Base-by-base conservation (phyloP, 306 rosid species). In the Vigna mungo region DNA sequence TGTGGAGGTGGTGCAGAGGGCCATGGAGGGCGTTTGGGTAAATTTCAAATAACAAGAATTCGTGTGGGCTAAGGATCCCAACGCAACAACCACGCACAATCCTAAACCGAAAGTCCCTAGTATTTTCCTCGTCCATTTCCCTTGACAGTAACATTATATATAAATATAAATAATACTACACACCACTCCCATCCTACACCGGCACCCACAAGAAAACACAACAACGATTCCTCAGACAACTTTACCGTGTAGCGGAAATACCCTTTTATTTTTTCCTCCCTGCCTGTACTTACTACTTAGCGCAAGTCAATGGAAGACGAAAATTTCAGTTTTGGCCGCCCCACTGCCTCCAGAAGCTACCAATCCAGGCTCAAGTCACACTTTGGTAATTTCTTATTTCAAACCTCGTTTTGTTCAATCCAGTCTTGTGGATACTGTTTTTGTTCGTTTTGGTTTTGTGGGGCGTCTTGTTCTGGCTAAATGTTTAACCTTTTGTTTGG, bases 241-340 rank as follows among this genome's bases (percentile, higher is more conserved):
- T 63, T 30, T 21, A 54, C 52, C 25, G 5, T 49, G 20, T 43
- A 66, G 2, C 9, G 6, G 4, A 58, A 58, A 39, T 0, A 12
- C 25, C 20, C 73, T 51, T 27, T 44, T 27, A n/a, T 5, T 62
- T 47, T 61, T 55, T 62, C 34, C 34, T 43, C 78, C 23, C 16
- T 59, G 4, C 59, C 37, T 71, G n/a, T 49, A 49, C 75, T 56
- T 15, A 7, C 7, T 56, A n/a, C 53, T 62, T 8, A 9, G 12
- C 62, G 11, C 9, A 77, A 69, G 52, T 59, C 88, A 23, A 91
- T 92, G 97, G 94, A 88, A 46, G 82, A 72, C 46, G 88, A 81
- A 3, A 68, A 81, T 77, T 78, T 80, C 81, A 76, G 71, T 78
- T 83, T 80, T 65, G 88, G 68, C 52, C 70, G 86, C 71, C 80